Evolutionary conservation across 1,139 yeast species (phyloP).

Genomic region (Scheffersomyces lignicola): DNA sequence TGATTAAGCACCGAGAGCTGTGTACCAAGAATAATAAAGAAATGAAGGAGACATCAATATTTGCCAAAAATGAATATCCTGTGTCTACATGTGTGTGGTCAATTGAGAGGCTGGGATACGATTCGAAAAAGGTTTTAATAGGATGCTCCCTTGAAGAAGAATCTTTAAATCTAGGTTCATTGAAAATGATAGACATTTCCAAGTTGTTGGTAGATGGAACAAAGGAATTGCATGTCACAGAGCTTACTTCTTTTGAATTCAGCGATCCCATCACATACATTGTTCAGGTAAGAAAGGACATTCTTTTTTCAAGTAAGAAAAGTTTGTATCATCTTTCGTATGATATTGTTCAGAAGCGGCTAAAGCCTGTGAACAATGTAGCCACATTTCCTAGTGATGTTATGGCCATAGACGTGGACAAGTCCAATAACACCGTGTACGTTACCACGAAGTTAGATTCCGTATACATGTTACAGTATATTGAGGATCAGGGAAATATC

Average conservation of each 20-base stretch:
- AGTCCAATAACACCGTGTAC: slow-evolving; percentile 18
- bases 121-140: slow-evolving; percentile 40
- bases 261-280: slow-evolving; percentile 37
- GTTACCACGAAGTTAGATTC: slow-evolving; percentile 47
- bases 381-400: slow-evolving; percentile 39
- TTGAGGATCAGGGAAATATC: slow-evolving; percentile 11
- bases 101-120: slow-evolving; percentile 29
- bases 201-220: slow-evolving; percentile 20
- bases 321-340: slow-evolving; percentile 40
- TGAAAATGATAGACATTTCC: slow-evolving; percentile 45
- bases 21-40: slow-evolving; percentile 17
- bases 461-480: slow-evolving; percentile 26
- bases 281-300: slow-evolving; percentile 34
- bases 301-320: slow-evolving; percentile 35
- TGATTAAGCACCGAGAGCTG: slow-evolving; percentile 21
- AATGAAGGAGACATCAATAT: slow-evolving; percentile 19
- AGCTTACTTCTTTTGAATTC: slow-evolving; percentile 38
- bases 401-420: slow-evolving; percentile 28
- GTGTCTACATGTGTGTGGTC: slow-evolving; percentile 37
- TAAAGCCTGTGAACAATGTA: slow-evolving; percentile 29
- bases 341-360: slow-evolving; percentile 34
- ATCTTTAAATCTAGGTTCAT: slow-evolving; percentile 30
- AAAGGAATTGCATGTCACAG: slow-evolving; percentile 23
- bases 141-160: slow-evolving; percentile 31
- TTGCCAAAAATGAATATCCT: slow-evolving; percentile 37